Conservation (phyloP, 805 yeast genomes). For the Priceomyces fermenticarens region DNA sequence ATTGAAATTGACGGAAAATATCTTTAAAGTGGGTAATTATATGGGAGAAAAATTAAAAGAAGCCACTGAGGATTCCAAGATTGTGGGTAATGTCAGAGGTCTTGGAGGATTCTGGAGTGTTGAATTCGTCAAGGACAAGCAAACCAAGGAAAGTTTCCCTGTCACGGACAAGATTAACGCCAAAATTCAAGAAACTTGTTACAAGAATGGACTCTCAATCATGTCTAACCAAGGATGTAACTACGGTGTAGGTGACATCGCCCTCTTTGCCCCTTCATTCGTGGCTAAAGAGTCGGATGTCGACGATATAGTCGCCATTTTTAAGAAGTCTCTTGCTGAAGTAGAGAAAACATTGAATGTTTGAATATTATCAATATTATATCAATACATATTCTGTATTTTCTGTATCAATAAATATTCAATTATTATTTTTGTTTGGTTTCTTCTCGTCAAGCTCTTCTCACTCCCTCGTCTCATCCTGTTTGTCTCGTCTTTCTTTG, state of each 20-base stretch:
- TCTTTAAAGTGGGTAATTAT: conserved; percentile 40
- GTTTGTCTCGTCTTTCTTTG: too few species aligned
- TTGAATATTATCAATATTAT: not conserved
- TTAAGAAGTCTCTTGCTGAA: conserved; percentile 39
- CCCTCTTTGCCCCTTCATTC: conserved; percentile 46
- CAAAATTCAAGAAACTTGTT: conserved; percentile 30
- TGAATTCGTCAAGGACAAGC: conserved; percentile 53
- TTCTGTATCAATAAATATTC: too few species aligned
- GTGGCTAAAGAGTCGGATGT: conserved; percentile 34
- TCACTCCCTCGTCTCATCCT: too few species aligned
- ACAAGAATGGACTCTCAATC: conserved; percentile 44
- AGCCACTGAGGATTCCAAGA: conserved; percentile 9
- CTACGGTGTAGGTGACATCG: conserved; percentile 39
- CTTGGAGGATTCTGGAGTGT: conserved; percentile 59
- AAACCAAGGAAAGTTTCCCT: conserved; percentile 48
- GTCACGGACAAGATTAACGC: conserved; percentile 34
- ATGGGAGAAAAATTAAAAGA: conserved; percentile 32
- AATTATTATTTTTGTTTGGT: too few species aligned
- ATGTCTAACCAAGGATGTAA: conserved; percentile 46
- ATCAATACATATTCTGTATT: not conserved
- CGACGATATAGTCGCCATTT: conserved; percentile 34
- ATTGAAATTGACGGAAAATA: conserved; percentile 37
- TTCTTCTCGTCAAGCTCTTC: too few species aligned
- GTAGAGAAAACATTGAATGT: conserved; percentile 23
- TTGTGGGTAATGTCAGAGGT: conserved; percentile 61